phyloP scores from a whole-genome alignment of 768 basidiomycete species.

The Pleurotus pulmonarius region DNA sequence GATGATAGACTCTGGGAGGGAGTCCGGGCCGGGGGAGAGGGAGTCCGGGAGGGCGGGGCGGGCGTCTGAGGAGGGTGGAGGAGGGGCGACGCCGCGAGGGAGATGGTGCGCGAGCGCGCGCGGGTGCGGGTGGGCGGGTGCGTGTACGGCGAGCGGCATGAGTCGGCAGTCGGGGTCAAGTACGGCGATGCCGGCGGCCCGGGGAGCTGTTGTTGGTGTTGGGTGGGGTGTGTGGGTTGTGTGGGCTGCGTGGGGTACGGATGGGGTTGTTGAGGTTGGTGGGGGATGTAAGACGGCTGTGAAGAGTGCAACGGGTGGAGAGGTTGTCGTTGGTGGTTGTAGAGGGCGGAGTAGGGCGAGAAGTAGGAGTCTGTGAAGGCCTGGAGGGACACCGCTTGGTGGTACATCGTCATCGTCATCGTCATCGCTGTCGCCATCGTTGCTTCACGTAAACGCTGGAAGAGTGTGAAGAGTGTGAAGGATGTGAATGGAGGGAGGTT shows the following conservation, averaged over 20 bases:
- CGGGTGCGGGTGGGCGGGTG: not conserved
- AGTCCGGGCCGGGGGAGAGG: not conserved
- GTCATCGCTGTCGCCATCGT: not conserved
- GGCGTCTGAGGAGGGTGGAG: not conserved
- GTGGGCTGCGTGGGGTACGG: too few species aligned
- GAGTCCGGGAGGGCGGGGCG: not conserved
- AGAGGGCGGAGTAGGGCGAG: not conserved
- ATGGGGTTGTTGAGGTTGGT: not conserved
- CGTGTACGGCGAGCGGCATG: not conserved
- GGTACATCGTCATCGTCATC: not conserved
- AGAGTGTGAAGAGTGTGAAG: too few species aligned
- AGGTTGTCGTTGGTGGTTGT: too few species aligned
- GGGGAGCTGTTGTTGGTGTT: not conserved
- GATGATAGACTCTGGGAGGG: not conserved
- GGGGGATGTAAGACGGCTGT: not conserved
- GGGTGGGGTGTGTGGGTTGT: not conserved
- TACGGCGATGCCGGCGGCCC: not conserved
- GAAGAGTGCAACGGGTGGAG: too few species aligned
- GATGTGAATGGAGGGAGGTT: too few species aligned
- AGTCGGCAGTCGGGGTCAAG: not conserved
- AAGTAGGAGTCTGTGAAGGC: constrained; percentile 5
- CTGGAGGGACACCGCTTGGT: not conserved
- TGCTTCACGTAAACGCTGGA: too few species aligned
- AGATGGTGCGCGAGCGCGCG: not conserved
- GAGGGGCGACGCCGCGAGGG: not conserved